These are phyloP conservation scores for Mycosphaerella sp. DNA, from an alignment of 2,329 filamentous ascomycete species.

Conservation along the genomic window DNA sequence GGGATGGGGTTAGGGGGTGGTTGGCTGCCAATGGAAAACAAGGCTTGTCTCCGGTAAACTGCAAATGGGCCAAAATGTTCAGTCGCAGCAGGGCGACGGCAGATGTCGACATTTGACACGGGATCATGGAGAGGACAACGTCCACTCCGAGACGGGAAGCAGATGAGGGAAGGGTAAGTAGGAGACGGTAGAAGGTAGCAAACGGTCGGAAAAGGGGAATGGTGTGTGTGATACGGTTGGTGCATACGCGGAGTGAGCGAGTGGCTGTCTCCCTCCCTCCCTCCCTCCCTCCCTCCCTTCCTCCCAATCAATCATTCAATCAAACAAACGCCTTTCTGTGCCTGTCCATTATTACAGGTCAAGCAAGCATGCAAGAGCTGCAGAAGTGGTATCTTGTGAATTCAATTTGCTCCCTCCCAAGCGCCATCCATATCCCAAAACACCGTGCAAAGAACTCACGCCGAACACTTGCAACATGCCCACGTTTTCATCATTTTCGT, in stretches of 20 bases:
- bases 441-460: background rate
- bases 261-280: background rate
- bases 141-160: too few species aligned
- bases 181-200: background rate
- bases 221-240: background rate
- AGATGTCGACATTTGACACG: background rate
- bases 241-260: background rate
- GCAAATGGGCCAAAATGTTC: background rate
- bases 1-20: background rate
- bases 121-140: background rate
- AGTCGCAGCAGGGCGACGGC: background rate
- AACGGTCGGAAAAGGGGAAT: too few species aligned
- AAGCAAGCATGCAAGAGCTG: conserved; percentile 3
- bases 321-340: too few species aligned
- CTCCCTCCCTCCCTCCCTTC: background rate
- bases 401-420: background rate
- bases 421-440: background rate
- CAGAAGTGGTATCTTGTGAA: conserved; percentile 17
- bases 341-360: background rate
- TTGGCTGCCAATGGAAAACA: background rate
- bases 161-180: too few species aligned
- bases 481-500: too few species aligned
- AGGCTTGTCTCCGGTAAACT: background rate
- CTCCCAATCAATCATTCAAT: too few species aligned
- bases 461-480: background rate